A percentile compares a stretch with the other conserved stretches of the same genome.
phyloP scores from a whole-genome alignment of 495 filamentous ascomycete species.

The Parmelia sp. region DNA sequence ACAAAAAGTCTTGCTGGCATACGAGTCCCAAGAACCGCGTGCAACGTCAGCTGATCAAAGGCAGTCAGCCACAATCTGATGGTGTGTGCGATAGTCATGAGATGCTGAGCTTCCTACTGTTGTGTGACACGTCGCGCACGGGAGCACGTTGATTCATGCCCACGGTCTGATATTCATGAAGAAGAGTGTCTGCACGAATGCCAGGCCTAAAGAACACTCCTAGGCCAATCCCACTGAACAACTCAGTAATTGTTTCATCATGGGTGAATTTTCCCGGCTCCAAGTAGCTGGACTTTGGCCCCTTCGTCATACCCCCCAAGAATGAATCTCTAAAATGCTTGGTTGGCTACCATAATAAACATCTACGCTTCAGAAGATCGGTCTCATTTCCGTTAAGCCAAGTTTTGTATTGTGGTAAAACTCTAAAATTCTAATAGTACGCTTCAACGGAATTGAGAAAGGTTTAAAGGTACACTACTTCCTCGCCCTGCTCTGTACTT shows the following conservation, averaged over 20 bases:
- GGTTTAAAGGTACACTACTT: slow-evolving; percentile 87
- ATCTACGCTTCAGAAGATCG: not conserved
- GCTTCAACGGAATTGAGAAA: slow-evolving; percentile 35
- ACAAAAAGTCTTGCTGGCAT: not conserved
- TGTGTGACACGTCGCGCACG: no score
- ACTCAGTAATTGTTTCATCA: not conserved
- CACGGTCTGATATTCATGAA: no score
- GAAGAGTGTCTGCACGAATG: no score
- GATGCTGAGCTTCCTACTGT: no score
- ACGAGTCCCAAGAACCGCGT: not conserved
- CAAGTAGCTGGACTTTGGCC: not conserved
- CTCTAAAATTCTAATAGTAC: not conserved
- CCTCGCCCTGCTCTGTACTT: slow-evolving; percentile 85
- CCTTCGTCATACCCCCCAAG: not conserved
- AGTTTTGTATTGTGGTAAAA: not conserved
- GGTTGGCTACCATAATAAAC: not conserved
- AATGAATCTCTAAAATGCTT: not conserved
- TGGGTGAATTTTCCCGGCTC: not conserved
- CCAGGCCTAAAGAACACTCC: no score
- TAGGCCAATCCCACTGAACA: no score
- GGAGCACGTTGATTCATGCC: no score
- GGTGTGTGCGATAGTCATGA: not conserved
- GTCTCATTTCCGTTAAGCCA: not conserved
- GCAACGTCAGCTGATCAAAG: not conserved
- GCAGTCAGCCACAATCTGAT: not conserved